Conservation (phyloP, 2,329 filamentous ascomycete species). For the Paraphaeosphaeria minitans region DNA sequence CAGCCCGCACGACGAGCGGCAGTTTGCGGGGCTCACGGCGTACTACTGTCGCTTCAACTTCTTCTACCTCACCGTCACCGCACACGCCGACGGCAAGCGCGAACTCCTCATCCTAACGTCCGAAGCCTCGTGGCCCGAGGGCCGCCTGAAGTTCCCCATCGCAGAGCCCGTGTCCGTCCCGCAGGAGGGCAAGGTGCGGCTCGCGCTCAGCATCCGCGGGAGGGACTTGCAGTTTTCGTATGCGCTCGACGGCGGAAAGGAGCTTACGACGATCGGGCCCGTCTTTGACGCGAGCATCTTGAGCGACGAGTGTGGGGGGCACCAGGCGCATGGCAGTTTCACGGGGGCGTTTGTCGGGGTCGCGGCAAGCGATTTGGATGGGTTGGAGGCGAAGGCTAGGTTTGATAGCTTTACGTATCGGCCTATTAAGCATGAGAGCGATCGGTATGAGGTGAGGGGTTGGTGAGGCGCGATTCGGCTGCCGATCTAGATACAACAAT, state of each 20-base stretch:
- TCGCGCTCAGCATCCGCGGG: conserved; percentile 60
- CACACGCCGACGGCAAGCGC: conserved; percentile 60
- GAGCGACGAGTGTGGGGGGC: conserved; percentile 67
- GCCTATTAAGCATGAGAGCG: conserved; percentile 35
- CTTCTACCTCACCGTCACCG: conserved; percentile 66
- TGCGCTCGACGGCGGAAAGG: conserved; percentile 52
- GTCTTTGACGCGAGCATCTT: conserved; percentile 64
- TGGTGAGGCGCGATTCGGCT: too few relatives aligned
- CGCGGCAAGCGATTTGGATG: conserved; percentile 42
- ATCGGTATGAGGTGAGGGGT: conserved; percentile 35
- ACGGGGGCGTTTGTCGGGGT: conserved; percentile 58
- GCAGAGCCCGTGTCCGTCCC: conserved; percentile 56
- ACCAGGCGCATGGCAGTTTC: conserved; percentile 66
- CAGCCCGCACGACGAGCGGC: conserved; percentile 61
- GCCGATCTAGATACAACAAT: too few relatives aligned
- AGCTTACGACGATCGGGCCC: conserved; percentile 57
- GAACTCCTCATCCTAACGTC: conserved; percentile 64
- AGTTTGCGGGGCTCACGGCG: conserved; percentile 65
- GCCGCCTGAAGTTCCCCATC: conserved; percentile 54
- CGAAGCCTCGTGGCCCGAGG: conserved; percentile 61
- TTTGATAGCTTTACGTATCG: conserved; percentile 44
- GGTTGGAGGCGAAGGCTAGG: conserved; percentile 29
- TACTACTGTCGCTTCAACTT: conserved; percentile 71
- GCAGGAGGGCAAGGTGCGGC: conserved; percentile 59
- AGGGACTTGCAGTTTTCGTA: conserved; percentile 62